Base-by-base conservation (phyloP, 805 yeast species). In the Teunomyces pallodes region DNA sequence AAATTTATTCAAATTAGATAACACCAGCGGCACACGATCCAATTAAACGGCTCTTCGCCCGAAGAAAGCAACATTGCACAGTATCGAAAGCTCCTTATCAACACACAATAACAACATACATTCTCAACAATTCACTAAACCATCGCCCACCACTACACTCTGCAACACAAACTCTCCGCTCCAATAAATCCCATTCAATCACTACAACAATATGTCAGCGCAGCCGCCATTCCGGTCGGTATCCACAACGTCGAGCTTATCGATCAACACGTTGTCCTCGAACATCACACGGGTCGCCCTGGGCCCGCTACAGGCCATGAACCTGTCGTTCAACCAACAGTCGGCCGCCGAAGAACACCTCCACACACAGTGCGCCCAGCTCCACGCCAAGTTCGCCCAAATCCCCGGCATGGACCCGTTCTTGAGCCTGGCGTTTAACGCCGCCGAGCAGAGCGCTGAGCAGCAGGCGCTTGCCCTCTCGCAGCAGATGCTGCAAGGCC, bases 351-450 rank as follows among this genome's bases (percentile, higher is more conserved):
- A 75, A 44, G 91, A 85, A 50, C 89, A 91, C 30, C 67, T 89
- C 24, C 87, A 81, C 62, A 83, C 84, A 62, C 78, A 87, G 33
- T 83, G 94, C 61, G 64, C 75, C 20, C 72, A 70, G 27, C 70
- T 88, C 47, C 77, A 81, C 58, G 73, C 68, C 48, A 67, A 85
- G 50, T 65, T 90, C 31, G 80, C 78, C 46, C 67, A 71, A 36
- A 76, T 87, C 17, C 82, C 86, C 0, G 90, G 85, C 14, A 75
- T 90, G 76, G 78, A 76, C 32, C 86, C 90, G 35, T 86, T 82
- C 62, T 61, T 87, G 49, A 77, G 78, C 46, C 69, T 81, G 32
- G 91, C 92, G 2, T 79, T 77, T 61, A 71, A 79, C 9, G 74
- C 83, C 10, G 87, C 90, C 5, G 91, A 86, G 59, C 80, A 77